Evolutionary conservation across 228 moss, liverwort and hornwort species (phyloP), one percentile per base, ranked within the genome.

Genomic region (Sphagnum magellanicum): DNA sequence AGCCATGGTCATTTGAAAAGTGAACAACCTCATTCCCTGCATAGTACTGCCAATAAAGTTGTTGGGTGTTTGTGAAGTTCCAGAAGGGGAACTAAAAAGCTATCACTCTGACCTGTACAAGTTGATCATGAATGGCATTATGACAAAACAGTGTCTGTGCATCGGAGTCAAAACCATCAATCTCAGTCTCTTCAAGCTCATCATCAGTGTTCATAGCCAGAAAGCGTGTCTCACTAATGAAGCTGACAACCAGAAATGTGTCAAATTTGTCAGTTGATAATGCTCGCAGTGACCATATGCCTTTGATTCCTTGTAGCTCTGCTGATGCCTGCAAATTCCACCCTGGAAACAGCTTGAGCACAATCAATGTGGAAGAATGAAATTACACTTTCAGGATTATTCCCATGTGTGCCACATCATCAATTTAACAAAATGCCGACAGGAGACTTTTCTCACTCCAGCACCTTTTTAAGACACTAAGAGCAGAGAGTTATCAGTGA

Each of bases 61-160:
- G 32, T 32, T 32, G 32, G 32, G 32, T 32, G 32, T 32, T 32
- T 32, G 32, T 32, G 32, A 32, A 32, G 32, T 32, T 32, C 3
- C 32, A 32, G 32, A 32, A 32, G 32, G 32, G 32, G 32, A 32
- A 32, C 32, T 32, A 32, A 32, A 32, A 32, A 32, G 32, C 32
- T 32, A 32, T 32, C 32, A 32, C 32, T 32, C 70, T 67, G 79
- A 93, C 93, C 88, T 97, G 97, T 50, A 97, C 82, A 72, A 97
- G 88, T 80, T 97, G 97, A 80, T 97, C 91, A 70, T 90, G 79
- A 61, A 97, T 79, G 71, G 90, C 93, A 77, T 97, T 93, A 70
- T 89, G 88, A 83, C 97, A 97, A 79, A 93, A 97, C 16, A 97
- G 85, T 63, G 97, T 97, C 78, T 97, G 97, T 67, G 91, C 97